Percentiles rank a stretch among this genome's conserved stretches.
Conservation (phyloP, 208 protist species). For the Angomonas desouzai region DNA sequence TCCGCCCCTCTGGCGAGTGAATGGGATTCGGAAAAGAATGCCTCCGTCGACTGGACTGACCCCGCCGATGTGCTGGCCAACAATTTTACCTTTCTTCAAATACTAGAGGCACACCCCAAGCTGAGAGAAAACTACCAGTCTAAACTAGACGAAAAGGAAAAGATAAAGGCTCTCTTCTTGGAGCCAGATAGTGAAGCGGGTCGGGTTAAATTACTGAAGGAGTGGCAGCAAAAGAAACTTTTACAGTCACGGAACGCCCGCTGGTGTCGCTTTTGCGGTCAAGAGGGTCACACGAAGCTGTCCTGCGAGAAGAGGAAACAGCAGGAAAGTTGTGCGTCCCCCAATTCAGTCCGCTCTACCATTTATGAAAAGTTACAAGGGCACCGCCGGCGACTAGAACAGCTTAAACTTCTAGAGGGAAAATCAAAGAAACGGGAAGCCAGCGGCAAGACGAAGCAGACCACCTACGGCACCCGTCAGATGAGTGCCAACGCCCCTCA, state of each 20-base stretch:
- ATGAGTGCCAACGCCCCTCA: background rate
- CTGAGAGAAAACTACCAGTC: constrained; percentile 31
- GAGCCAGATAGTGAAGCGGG: constrained; percentile 19
- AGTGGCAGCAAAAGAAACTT: constrained; percentile 38
- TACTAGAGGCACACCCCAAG: constrained; percentile 48
- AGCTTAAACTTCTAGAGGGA: constrained; percentile 59
- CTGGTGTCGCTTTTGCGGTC: constrained; percentile 71
- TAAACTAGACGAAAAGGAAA: constrained; percentile 17
- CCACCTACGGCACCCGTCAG: constrained; percentile 15
- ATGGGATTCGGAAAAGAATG: constrained; percentile 77
- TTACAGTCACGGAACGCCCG: constrained; percentile 37
- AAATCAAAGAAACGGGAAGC: constrained; percentile 36
- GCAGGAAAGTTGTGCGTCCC: background rate
- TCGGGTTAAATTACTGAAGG: constrained; percentile 24
- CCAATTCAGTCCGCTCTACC: background rate
- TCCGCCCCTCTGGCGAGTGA: constrained; percentile 25
- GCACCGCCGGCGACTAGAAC: constrained; percentile 71
- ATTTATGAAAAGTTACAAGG: constrained; percentile 29
- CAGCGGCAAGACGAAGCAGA: background rate
- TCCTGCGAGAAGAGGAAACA: background rate
- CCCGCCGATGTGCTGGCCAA: constrained; percentile 60
- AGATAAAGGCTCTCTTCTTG: constrained; percentile 22
- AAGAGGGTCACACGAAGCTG: constrained; percentile 53
- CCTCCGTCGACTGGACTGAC: constrained; percentile 70
- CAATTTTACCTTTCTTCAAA: constrained; percentile 72